Evolutionary conservation across 805 yeast species (phyloP).

Genomic region (Myxozyma melibiosi): DNA sequence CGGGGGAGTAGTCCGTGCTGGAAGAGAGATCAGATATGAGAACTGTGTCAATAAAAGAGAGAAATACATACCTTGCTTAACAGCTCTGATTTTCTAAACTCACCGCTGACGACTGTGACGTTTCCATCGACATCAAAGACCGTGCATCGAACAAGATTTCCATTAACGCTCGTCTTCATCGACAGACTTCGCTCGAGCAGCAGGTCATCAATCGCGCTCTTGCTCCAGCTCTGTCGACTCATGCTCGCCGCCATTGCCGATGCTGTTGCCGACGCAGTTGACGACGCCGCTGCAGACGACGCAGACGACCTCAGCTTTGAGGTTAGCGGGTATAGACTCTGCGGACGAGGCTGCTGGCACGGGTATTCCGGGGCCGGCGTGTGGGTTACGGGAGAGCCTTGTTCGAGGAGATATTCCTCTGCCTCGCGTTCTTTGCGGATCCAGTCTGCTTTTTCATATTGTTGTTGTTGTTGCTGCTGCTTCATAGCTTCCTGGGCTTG

Average conservation of each 20-base stretch:
- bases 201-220: slow-evolving; percentile 23
- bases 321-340: too few relatives aligned
- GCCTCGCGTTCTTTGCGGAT: not conserved
- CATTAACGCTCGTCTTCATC: slow-evolving; percentile 21
- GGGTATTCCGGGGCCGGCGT: not conserved
- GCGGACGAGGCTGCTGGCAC: too few relatives aligned
- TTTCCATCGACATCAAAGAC: slow-evolving; percentile 72
- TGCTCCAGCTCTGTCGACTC: slow-evolving; percentile 6
- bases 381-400: not conserved
- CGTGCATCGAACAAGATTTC: slow-evolving; percentile 57
- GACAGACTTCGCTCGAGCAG: slow-evolving; percentile 25
- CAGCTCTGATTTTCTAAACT: slow-evolving; percentile 72
- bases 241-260: not conserved
- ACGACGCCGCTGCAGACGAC: too few relatives aligned
- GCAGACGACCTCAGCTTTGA: too few relatives aligned
- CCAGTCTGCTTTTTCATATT: not conserved
- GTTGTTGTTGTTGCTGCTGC: not conserved
- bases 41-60: not conserved
- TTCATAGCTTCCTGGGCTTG: not conserved
- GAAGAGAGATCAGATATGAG: not conserved
- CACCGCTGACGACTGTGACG: slow-evolving; percentile 67
- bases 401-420: not conserved
- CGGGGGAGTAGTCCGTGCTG: slow-evolving; percentile 78
- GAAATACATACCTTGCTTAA: slow-evolving; percentile 50
- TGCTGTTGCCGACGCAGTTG: too few relatives aligned